Percentiles rank a stretch among this genome's conserved stretches.
These are phyloP conservation scores for Phoma herbarum DNA, from an alignment of 2,329 filamentous ascomycete genomes.

Conservation along the genomic window DNA sequence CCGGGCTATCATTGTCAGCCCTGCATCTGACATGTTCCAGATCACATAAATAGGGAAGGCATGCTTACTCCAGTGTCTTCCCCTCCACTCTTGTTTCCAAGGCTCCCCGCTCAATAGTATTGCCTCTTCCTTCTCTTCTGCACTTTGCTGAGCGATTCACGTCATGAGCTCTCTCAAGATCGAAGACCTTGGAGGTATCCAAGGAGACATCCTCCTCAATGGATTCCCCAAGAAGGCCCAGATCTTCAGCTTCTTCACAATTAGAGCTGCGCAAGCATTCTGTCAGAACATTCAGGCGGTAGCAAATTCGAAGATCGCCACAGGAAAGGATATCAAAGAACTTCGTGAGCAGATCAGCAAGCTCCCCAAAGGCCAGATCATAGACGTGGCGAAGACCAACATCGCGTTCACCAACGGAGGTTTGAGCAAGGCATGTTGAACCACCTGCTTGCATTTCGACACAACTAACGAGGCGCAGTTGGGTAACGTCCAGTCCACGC, in stretches of 20 bases:
- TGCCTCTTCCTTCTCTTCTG: too few species aligned
- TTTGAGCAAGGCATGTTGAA: slow-evolving; percentile 6
- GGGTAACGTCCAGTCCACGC: slow-evolving; percentile 6
- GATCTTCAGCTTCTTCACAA: slow-evolving; percentile 21
- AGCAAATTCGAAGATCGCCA: slow-evolving; percentile 16
- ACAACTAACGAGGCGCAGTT: slow-evolving; percentile 9
- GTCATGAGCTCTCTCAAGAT: slow-evolving; percentile 12
- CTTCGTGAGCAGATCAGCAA: slow-evolving; percentile 17
- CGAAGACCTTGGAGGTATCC: slow-evolving; percentile 13
- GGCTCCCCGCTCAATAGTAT: too few species aligned
- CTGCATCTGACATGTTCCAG: neutral
- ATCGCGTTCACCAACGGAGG: slow-evolving; percentile 17
- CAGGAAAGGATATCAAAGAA: slow-evolving; percentile 16
- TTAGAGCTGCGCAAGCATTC: slow-evolving; percentile 16
- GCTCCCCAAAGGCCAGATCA: slow-evolving; percentile 6
- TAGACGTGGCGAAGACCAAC: slow-evolving; percentile 20
- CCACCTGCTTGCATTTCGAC: neutral
- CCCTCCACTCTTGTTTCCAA: neutral
- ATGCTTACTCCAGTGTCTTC: neutral
- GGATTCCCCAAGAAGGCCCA: slow-evolving; percentile 21
- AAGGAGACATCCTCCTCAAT: slow-evolving; percentile 20
- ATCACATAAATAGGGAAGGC: neutral
- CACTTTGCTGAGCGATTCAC: neutral
- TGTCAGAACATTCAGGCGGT: slow-evolving; percentile 16
- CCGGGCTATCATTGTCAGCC: neutral